These are phyloP conservation scores for Murraya koenigii DNA, from an alignment of 345 rosid genomes.

Conservation along the genomic window DNA sequence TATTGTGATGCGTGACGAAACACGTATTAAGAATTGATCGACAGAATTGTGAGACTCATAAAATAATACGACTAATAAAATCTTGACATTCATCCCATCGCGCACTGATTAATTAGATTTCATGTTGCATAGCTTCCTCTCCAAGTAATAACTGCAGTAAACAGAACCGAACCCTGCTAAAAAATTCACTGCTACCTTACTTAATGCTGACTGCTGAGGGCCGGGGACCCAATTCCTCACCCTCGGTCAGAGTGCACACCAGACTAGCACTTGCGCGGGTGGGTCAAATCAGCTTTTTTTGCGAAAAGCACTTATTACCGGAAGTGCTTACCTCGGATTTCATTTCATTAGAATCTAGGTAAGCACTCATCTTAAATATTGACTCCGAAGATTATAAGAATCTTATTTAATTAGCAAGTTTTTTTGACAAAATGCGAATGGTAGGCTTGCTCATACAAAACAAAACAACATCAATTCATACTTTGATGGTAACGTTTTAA, in stretches of 20 bases:
- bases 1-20: fast-evolving
- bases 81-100: fast-evolving
- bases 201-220: too few species aligned
- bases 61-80: too few species aligned
- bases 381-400: neutral
- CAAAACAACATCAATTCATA: neutral
- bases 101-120: too few species aligned
- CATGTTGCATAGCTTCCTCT: too few species aligned
- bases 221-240: neutral
- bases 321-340: neutral
- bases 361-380: neutral
- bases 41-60: too few species aligned
- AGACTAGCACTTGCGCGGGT: neutral
- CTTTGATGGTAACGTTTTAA: constrained; percentile 1
- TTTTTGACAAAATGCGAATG: neutral
- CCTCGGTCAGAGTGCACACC: neutral
- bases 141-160: neutral
- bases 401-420: neutral
- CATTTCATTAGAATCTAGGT: neutral
- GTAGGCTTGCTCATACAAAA: neutral
- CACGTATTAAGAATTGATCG: too few species aligned
- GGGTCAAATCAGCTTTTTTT: neutral
- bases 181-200: neutral
- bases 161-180: neutral
- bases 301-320: neutral